Evolutionary conservation across 345 rosid species (phyloP), one percentile per base, ranked within the genome.

Genomic region (Physaria fendleri): DNA sequence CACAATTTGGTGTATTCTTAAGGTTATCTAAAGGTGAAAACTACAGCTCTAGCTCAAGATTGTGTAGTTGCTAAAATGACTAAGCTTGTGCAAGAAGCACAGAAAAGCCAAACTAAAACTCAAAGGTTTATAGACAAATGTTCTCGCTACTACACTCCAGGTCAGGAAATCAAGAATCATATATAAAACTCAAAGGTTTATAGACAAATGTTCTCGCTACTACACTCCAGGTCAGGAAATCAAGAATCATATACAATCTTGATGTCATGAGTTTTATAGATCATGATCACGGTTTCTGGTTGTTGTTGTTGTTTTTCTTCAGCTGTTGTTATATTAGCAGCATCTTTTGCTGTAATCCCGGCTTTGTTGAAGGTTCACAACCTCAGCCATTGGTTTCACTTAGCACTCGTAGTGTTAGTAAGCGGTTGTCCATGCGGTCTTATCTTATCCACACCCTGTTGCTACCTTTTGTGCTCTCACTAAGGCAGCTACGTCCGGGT

Each of bases 381-480:
- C 65, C 71, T 22, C 11, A 66, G 63, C 11, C 75, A 77, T 8
- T 88, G 95, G 96, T 66, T 92, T 65, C 79, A 74, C 47, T 74
- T 92, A 61, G 85, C 96, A 55, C 59, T 92, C 40, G 98, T 88
- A 4, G 82, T 85, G 20, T 44, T 92, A 59, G 98, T 92, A 22
- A 88, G 95, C 12, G 92, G 87, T 44, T 92, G 98, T 32, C 98
- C 96, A 9, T 92, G 98, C 54, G 90, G 87, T 14, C 85, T 92
- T 8, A 71, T 92, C 55, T 79, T 92, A 35, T 88, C 98, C 8
- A 92, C 98, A 20, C 98, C 98, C 98, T 0, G 85, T 88, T 32
- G 96, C 83, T 39, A 88, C 83, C 23, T 92, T 84, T 62, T 92
- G 98, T 65, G 95, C 93, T 22, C 88, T 92, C 13, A 77, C 90